These are phyloP conservation scores for Trametes villosa DNA, from an alignment of 768 basidiomycete genomes.

Conservation along the genomic window DNA sequence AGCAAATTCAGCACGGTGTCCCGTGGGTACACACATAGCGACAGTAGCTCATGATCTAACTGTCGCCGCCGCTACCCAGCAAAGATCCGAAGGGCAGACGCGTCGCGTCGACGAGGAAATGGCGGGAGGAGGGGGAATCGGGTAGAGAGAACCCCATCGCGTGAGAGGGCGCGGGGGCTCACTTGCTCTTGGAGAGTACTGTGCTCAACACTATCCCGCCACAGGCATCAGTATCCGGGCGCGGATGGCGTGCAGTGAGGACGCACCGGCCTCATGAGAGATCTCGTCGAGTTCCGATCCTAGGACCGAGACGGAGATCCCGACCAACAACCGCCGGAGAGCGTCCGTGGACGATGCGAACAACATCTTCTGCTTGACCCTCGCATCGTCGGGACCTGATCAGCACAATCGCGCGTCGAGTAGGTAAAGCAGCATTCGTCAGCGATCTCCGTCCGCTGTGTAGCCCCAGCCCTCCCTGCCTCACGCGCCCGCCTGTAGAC, in stretches of 20 bases:
- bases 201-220: constrained; percentile 30
- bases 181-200: constrained; percentile 25
- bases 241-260: constrained; percentile 9
- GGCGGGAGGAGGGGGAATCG: no score
- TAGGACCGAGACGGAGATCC: constrained; percentile 83
- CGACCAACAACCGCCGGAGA: constrained; percentile 71
- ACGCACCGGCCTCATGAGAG: constrained; percentile 67
- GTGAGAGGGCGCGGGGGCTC: no score
- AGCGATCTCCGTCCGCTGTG: constrained; percentile 9
- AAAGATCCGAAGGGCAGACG: no score
- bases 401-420: constrained; percentile 20
- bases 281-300: constrained; percentile 81
- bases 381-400: constrained; percentile 84
- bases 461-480: no score
- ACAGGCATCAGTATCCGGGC: not conserved
- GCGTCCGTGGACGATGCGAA: constrained; percentile 88
- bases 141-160: no score
- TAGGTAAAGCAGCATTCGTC: constrained; percentile 12
- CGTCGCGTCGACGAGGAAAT: no score
- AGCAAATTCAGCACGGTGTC: no score
- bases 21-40: no score
- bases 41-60: no score
- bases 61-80: no score
- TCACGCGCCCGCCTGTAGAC: no score
- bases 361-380: constrained; percentile 92